phyloP scores from a whole-genome alignment of 306 rosid genomes.

The Biancaea sappan region DNA sequence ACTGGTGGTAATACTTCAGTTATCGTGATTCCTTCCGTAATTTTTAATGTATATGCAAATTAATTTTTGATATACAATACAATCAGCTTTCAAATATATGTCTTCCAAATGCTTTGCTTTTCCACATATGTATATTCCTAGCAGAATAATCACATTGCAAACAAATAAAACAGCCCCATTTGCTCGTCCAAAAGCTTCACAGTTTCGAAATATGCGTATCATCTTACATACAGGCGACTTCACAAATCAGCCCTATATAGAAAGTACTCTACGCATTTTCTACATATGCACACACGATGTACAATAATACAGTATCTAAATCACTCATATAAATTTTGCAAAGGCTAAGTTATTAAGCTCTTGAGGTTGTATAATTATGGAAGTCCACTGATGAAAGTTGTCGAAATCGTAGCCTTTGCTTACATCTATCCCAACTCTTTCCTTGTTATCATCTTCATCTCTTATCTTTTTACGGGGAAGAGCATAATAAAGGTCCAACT shows the following conservation, averaged over 20 bases:
- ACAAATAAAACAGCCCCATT: background rate
- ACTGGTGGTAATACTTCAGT: background rate
- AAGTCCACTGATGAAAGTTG: slow-evolving; percentile 27
- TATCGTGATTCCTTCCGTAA: background rate
- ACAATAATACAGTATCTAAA: background rate
- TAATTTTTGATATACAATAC: too few species aligned
- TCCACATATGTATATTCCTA: background rate
- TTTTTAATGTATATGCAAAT: too few species aligned
- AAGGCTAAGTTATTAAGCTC: slow-evolving; percentile 8
- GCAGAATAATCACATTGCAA: background rate
- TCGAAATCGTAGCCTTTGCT: slow-evolving; percentile 17
- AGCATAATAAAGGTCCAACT: background rate
- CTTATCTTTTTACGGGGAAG: slow-evolving; percentile 16
- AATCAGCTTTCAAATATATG: too few species aligned
- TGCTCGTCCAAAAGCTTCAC: background rate
- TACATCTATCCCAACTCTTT: background rate
- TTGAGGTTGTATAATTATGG: slow-evolving; percentile 10
- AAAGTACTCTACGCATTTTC: background rate
- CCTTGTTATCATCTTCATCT: background rate
- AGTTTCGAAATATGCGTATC: background rate
- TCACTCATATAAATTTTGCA: background rate
- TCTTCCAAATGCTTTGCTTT: background rate
- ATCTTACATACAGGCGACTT: background rate
- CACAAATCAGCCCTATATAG: background rate
- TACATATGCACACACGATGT: background rate